Evolutionary conservation across 345 rosid species (phyloP).

Genomic region (Ailanthus altissimus): DNA sequence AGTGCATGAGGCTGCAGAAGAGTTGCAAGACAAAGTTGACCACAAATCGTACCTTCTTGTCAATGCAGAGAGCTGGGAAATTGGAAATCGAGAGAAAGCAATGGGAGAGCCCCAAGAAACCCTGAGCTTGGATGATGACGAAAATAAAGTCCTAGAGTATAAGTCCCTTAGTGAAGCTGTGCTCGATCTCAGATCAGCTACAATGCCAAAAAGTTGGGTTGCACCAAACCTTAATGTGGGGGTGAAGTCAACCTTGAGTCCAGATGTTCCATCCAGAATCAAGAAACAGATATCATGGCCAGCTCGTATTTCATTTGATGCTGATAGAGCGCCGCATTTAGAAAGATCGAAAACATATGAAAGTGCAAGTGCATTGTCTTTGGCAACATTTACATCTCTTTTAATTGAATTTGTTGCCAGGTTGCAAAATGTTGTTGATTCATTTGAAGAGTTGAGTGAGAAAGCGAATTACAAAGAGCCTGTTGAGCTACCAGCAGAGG

Average conservation of each 20-base stretch:
- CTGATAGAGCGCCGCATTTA: constrained; percentile 30
- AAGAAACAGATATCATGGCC: constrained; percentile 69
- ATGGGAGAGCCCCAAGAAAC: constrained; percentile 50
- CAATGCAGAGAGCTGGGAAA: constrained; percentile 87
- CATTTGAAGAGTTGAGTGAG: constrained; percentile 67
- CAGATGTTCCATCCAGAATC: constrained; percentile 25
- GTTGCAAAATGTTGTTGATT: constrained; percentile 64
- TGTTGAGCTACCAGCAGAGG: constrained; percentile 21
- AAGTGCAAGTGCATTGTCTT: constrained; percentile 83
- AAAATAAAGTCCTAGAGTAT: constrained; percentile 42
- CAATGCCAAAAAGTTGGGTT: constrained; percentile 34
- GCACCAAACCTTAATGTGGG: constrained; percentile 1
- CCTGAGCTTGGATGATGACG: constrained; percentile 49
- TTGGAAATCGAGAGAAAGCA: constrained; percentile 55
- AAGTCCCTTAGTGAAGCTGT: constrained; percentile 82
- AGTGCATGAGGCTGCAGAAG: constrained; percentile 79
- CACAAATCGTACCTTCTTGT: constrained; percentile 81
- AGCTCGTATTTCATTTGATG: constrained; percentile 35
- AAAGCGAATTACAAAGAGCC: constrained; percentile 76
- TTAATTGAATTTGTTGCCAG: constrained; percentile 89
- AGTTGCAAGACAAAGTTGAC: constrained; percentile 72
- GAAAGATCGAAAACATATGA: constrained; percentile 73
- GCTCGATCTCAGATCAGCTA: constrained; percentile 50
- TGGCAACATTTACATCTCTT: constrained; percentile 86
- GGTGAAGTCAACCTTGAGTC: constrained; percentile 18